These are phyloP conservation scores for Linnemannia zychae DNA, from an alignment of 192 early-diverging fungal genomes.

Conservation along the genomic window DNA sequence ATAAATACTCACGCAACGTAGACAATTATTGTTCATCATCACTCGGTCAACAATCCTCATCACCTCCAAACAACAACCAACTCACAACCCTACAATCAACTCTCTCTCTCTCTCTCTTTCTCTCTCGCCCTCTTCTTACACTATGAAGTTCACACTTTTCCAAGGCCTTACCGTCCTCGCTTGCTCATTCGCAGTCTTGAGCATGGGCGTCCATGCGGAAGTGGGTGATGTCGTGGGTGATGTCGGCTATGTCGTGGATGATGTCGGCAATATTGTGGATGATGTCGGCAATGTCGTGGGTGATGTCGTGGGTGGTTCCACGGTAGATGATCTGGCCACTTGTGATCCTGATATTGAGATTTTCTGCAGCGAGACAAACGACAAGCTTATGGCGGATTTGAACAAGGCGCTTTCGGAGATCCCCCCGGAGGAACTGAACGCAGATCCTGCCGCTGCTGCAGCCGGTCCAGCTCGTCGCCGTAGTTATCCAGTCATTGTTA, in stretches of 20 bases:
- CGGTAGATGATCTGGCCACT: no score
- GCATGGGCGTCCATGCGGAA: not conserved
- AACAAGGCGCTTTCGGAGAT: not conserved
- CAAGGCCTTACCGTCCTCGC: not conserved
- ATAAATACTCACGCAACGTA: not conserved
- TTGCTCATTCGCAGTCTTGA: not conserved
- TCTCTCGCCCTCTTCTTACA: not conserved
- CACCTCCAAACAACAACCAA: not conserved
- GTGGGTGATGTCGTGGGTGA: no score
- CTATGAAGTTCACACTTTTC: constrained; percentile 17
- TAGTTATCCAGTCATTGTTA: not conserved
- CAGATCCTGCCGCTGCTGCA: no score
- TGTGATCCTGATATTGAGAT: not conserved
- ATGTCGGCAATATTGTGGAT: no score
- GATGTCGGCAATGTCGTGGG: no score
- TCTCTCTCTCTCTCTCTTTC: not conserved
- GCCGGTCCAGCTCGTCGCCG: not conserved
- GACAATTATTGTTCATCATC: not conserved
- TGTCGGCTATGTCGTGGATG: no score
- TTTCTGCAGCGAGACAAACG: not conserved
- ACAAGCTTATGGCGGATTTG: not conserved
- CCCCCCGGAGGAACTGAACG: not conserved
- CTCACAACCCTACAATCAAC: not conserved
- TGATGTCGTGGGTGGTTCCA: no score
- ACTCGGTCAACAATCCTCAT: not conserved